Evolutionary conservation across 352 stramenopile species (phyloP).

Genomic region (Globisporangium iwayamae): DNA sequence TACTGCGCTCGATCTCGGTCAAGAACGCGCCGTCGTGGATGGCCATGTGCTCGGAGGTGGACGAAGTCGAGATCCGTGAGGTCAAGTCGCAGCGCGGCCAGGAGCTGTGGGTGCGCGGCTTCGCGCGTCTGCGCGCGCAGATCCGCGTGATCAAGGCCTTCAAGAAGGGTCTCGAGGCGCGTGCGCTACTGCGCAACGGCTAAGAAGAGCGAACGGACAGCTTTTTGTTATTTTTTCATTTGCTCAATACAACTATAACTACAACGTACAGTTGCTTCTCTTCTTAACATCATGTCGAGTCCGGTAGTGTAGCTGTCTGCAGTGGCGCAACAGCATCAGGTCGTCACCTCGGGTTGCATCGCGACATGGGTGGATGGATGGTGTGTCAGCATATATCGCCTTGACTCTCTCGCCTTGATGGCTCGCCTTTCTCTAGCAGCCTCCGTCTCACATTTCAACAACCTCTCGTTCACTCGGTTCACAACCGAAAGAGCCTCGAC

Average conservation of each 20-base stretch:
- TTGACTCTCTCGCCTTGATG: too few relatives aligned
- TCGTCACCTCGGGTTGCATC: too few relatives aligned
- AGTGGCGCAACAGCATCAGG: too few relatives aligned
- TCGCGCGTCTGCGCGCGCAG: constrained; percentile 52
- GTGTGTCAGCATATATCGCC: too few relatives aligned
- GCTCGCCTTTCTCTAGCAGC: background rate
- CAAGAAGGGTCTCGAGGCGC: constrained; percentile 44
- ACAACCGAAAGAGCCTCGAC: background rate
- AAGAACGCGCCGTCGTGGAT: constrained; percentile 63
- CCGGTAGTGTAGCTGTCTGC: too few relatives aligned
- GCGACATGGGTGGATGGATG: background rate
- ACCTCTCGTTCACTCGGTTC: background rate
- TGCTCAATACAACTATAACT: background rate
- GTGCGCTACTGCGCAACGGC: constrained; percentile 15
- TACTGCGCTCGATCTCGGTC: constrained; percentile 49
- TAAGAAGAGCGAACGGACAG: constrained; percentile 5
- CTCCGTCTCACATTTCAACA: background rate
- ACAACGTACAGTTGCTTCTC: background rate
- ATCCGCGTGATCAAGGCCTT: constrained; percentile 68
- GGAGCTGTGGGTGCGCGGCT: constrained; percentile 52
- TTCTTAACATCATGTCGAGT: too few relatives aligned
- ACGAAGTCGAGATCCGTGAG: constrained; percentile 32
- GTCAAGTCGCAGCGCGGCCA: constrained; percentile 34
- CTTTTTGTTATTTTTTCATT: background rate
- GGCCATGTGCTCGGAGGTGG: constrained; percentile 45